Evolutionary conservation across 73 alveolate species (phyloP).

Genomic region (Paramecium sonneborni): DNA sequence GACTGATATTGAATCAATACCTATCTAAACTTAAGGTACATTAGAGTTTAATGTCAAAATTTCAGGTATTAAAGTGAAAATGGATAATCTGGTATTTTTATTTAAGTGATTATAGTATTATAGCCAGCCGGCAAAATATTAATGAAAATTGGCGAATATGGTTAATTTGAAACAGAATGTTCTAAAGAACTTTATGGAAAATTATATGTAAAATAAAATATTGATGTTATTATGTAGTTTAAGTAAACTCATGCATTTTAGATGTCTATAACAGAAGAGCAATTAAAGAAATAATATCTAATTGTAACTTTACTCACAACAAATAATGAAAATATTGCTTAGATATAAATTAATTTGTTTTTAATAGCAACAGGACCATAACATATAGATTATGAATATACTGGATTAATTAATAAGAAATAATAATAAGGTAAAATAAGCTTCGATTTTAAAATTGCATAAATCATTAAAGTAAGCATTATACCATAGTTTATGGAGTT

Average conservation of each 20-base stretch:
- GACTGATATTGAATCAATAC: background rate
- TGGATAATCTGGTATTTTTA: constrained; percentile 5
- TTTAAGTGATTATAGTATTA: background rate
- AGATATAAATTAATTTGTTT: background rate
- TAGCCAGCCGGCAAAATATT: constrained; percentile 19
- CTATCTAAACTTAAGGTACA: background rate
- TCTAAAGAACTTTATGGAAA: constrained; percentile 48
- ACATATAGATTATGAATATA: constrained; percentile 31
- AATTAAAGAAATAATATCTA: background rate
- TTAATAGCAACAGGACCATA: constrained; percentile 32
- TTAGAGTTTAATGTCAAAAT: constrained; percentile 27
- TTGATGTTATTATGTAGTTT: background rate
- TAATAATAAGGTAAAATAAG: constrained; percentile 11
- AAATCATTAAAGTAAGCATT: background rate
- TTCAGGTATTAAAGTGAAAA: background rate
- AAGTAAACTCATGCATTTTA: background rate
- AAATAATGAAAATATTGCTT: background rate
- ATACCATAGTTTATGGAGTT: constrained; percentile 7
- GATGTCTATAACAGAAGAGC: background rate
- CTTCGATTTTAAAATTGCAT: constrained; percentile 47
- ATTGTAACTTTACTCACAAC: background rate
- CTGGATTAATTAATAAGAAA: background rate
- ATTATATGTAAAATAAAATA: background rate
- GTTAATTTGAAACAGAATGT: background rate
- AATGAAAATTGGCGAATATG: background rate